These are phyloP conservation scores for Pogostemon cablin DNA, from an alignment of 257 asterid species.

Conservation along the genomic window DNA sequence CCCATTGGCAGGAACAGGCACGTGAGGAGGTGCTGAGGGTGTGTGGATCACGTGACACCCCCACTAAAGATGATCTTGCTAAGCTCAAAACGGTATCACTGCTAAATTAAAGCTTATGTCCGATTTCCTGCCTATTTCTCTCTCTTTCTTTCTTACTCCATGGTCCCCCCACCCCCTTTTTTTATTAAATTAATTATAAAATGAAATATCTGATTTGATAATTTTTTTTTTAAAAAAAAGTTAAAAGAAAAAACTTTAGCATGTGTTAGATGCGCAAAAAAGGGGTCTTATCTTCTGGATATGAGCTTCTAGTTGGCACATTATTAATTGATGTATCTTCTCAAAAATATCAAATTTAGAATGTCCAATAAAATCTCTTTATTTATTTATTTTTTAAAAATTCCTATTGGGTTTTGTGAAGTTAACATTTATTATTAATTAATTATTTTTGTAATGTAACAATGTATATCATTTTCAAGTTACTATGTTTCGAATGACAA, in stretches of 20 bases:
- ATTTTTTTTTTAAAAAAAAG: constrained; percentile 14
- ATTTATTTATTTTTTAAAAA: neutral
- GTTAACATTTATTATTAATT: neutral
- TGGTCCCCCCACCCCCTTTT: constrained; percentile 36
- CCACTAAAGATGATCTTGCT: constrained; percentile 65
- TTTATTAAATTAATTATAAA: neutral
- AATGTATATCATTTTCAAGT: too few relatives aligned
- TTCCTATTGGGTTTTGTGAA: constrained; percentile 11
- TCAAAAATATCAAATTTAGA: constrained; percentile 35
- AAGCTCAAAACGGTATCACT: constrained; percentile 77
- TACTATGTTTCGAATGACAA: neutral
- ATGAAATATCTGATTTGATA: constrained; percentile 33
- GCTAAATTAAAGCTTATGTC: neutral
- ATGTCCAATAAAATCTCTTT: constrained; percentile 14
- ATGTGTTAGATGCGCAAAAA: constrained; percentile 55
- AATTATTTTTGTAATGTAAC: too few relatives aligned
- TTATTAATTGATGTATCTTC: constrained; percentile 19
- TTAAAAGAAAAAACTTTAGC: constrained; percentile 35
- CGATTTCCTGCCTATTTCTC: neutral
- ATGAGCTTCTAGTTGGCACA: constrained; percentile 34
- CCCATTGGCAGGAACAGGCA: constrained; percentile 96
- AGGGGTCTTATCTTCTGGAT: constrained; percentile 42
- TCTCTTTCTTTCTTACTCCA: neutral
- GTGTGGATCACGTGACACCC: constrained; percentile 85
- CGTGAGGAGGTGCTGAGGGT: constrained; percentile 92